A percentile compares a stretch with the other conserved stretches of the same genome.
These are phyloP conservation scores for Lachnellula arida DNA, from an alignment of 2,329 filamentous ascomycete species.

Conservation along the genomic window DNA sequence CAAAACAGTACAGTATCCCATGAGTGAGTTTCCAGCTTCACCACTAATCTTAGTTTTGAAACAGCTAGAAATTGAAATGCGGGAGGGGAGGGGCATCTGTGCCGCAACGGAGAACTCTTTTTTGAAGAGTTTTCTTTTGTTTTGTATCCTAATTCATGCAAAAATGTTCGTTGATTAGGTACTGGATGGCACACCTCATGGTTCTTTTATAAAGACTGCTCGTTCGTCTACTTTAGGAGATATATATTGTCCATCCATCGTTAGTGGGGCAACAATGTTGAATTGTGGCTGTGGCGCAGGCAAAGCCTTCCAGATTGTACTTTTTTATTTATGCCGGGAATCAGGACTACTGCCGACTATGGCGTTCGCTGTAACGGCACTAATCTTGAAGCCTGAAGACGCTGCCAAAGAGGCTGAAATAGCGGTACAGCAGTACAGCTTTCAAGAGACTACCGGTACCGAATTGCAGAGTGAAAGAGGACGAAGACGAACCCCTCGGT, in stretches of 20 bases:
- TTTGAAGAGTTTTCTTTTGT: too few species aligned
- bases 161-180: too few species aligned
- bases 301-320: neutral
- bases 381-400: neutral
- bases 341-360: neutral
- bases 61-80: neutral
- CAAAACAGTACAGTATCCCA: too few species aligned
- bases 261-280: neutral
- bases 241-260: neutral
- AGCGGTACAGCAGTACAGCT: neutral
- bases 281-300: neutral
- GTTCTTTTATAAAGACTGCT: neutral
- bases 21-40: too few species aligned
- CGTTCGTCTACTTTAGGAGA: neutral
- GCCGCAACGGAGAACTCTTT: too few species aligned
- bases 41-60: neutral
- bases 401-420: neutral
- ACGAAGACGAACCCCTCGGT: too few species aligned
- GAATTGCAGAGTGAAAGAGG: too few species aligned
- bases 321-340: neutral
- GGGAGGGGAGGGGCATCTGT: too few species aligned
- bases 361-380: neutral
- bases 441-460: too few species aligned
- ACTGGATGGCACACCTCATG: too few species aligned
- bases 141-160: too few species aligned